A percentile compares a stretch with the other conserved stretches of the same genome.
phyloP scores from a whole-genome alignment of 2,329 filamentous ascomycete species.

The Sporothrix sp. region DNA sequence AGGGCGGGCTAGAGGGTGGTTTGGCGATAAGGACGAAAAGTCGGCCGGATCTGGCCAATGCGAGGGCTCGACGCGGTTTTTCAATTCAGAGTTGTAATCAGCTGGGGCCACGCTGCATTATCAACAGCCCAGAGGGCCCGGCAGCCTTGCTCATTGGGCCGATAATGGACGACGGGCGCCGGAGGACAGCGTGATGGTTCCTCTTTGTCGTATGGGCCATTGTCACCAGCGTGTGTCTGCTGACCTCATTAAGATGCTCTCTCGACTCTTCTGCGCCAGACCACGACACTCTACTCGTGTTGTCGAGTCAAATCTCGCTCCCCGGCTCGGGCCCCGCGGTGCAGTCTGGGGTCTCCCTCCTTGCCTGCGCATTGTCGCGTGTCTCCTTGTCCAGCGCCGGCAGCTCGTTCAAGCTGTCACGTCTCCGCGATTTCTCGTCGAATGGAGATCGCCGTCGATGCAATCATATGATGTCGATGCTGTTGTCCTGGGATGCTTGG shows the following conservation, averaged over 20 bases:
- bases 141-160: slow-evolving; percentile 14
- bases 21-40: slow-evolving; percentile 5
- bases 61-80: slow-evolving; percentile 7
- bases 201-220: background rate
- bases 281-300: no score
- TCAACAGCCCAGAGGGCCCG: background rate
- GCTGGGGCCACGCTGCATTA: background rate
- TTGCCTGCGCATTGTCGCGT: no score
- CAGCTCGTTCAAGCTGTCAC: background rate
- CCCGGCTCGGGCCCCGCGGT: no score
- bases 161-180: slow-evolving; percentile 3
- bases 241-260: no score
- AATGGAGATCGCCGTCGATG: background rate
- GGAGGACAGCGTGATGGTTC: background rate
- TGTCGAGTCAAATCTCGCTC: no score
- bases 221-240: slow-evolving; percentile 3
- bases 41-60: slow-evolving; percentile 6
- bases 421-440: background rate
- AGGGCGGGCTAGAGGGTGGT: background rate
- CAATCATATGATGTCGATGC: background rate
- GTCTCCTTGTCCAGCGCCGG: background rate
- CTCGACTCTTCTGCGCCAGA: no score
- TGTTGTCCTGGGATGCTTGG: background rate
- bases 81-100: slow-evolving; percentile 17
- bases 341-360: no score